phyloP scores from a whole-genome alignment of 169 alveolate species.

The Plasmodium falciparum region DNA sequence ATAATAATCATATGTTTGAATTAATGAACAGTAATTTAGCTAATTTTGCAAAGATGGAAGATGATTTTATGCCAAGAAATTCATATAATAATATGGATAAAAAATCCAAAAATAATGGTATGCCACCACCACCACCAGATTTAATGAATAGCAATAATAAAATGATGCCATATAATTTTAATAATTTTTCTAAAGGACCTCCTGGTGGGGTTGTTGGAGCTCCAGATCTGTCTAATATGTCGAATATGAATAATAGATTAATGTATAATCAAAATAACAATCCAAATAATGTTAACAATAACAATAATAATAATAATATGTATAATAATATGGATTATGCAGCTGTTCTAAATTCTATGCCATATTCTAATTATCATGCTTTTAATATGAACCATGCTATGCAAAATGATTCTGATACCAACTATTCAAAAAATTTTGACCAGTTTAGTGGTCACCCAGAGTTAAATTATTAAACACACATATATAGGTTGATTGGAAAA shows the following conservation, averaged over 20 bases:
- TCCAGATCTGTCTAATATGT: neutral
- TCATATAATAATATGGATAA: neutral
- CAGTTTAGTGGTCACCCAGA: conserved; percentile 13
- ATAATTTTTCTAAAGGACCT: no score
- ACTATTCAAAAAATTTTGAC: conserved; percentile 33
- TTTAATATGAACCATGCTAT: conserved; percentile 33
- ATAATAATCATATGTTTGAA: conserved; percentile 3
- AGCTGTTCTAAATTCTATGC: conserved; percentile 1
- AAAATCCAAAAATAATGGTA: neutral
- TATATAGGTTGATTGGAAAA: neutral
- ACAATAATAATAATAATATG: neutral
- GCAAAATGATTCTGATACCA: conserved; percentile 32
- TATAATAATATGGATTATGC: conserved; percentile 23
- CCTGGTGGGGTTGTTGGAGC: no score
- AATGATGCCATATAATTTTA: conserved; percentile 5
- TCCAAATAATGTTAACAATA: neutral
- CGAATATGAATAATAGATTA: neutral
- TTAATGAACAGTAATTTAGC: neutral
- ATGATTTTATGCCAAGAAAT: neutral
- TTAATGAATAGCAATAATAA: neutral
- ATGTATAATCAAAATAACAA: neutral
- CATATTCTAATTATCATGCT: conserved; percentile 6
- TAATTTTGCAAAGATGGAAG: conserved; percentile 2
- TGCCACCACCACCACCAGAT: neutral
- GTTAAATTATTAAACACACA: conserved; percentile 17